Percentiles rank a stretch among this genome's conserved stretches.
Conservation (phyloP, 345 rosid species). For the Cardiospermum halicacabum region DNA sequence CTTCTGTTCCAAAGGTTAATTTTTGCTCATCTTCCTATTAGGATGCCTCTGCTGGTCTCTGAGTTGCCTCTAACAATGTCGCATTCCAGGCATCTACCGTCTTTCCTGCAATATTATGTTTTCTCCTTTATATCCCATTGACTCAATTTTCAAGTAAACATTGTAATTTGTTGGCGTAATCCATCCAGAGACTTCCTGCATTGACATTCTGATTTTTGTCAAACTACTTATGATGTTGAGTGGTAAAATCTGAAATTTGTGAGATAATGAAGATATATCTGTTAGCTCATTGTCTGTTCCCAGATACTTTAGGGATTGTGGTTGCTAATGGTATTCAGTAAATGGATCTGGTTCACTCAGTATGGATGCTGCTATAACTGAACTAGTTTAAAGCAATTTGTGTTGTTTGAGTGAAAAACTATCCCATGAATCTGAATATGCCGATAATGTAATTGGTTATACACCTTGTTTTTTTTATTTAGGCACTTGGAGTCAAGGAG, state of each 20-base stretch:
- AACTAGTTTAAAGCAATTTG: neutral
- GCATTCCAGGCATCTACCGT: too few species aligned
- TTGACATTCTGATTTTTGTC: neutral
- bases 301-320: neutral
- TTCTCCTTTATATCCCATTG: too few species aligned
- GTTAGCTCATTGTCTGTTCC: neutral
- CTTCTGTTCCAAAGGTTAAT: neutral
- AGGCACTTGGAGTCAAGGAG: conserved; percentile 48
- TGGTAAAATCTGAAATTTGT: neutral
- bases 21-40: neutral
- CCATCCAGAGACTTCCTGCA: too few species aligned
- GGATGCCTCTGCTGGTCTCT: neutral
- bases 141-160: too few species aligned
- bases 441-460: too few species aligned
- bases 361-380: neutral
- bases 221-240: neutral
- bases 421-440: neutral
- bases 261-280: neutral
- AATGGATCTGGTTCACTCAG: neutral
- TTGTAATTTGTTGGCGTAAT: too few species aligned
- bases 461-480: conserved; percentile 1
- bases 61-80: neutral
- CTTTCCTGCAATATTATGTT: too few species aligned
- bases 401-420: neutral
- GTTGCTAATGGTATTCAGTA: neutral